A percentile compares a stretch with the other conserved stretches of the same genome.
phyloP scores from a whole-genome alignment of 768 basidiomycete genomes.

The Suillus brevipes region DNA sequence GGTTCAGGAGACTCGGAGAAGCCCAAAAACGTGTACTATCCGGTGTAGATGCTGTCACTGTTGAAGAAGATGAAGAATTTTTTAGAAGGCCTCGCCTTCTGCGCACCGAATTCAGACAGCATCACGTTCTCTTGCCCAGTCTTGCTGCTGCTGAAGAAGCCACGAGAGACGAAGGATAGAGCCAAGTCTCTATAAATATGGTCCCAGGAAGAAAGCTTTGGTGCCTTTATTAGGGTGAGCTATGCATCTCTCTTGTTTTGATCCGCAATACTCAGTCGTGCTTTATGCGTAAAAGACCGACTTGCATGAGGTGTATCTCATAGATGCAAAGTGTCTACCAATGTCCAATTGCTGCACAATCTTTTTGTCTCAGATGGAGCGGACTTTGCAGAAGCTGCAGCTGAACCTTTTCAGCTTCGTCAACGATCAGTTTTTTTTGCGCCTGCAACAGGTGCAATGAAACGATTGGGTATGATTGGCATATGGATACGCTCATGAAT shows the following conservation, averaged over 20 bases:
- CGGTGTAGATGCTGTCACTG: conserved; percentile 49
- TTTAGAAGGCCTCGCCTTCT: conserved; percentile 14
- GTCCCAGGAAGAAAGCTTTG: conserved; percentile 77
- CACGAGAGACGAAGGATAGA: conserved; percentile 84
- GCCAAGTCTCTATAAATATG: conserved; percentile 74
- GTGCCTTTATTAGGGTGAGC: conserved; percentile 87
- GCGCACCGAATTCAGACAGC: conserved; percentile 45
- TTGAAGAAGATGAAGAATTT: conserved; percentile 43
- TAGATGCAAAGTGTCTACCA: neutral
- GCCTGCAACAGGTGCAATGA: neutral
- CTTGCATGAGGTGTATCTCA: neutral
- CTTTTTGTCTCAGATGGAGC: neutral
- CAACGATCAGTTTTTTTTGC: neutral
- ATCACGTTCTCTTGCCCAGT: conserved; percentile 65
- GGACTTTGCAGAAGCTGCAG: neutral
- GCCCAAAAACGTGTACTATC: too few species aligned
- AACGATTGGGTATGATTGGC: neutral
- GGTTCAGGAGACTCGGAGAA: conserved; percentile 57
- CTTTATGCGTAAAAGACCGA: neutral
- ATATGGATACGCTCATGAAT: neutral
- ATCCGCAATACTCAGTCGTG: neutral
- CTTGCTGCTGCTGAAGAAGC: conserved; percentile 82
- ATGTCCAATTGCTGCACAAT: neutral
- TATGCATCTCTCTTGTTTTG: too few species aligned
- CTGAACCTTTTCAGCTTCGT: neutral